These are phyloP conservation scores for Tephrocybe sp. DNA, from an alignment of 768 basidiomycete species.

Conservation along the genomic window DNA sequence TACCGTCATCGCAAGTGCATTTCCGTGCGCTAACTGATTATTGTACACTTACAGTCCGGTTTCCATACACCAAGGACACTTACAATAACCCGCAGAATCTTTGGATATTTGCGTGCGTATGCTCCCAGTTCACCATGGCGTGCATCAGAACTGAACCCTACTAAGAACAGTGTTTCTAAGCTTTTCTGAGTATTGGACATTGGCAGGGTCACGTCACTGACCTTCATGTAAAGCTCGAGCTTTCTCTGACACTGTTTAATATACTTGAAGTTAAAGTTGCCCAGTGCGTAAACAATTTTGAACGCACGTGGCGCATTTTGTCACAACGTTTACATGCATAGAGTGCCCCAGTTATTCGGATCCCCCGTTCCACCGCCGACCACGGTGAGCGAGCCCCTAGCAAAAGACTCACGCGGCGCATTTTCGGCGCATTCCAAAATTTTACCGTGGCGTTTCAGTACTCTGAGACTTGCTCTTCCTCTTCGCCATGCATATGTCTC, in stretches of 20 bases:
- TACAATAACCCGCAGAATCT: slow-evolving; percentile 65
- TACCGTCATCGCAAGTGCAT: neutral
- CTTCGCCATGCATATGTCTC: no score
- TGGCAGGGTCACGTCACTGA: neutral
- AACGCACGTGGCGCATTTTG: no score
- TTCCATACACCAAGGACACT: slow-evolving; percentile 60
- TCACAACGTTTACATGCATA: no score
- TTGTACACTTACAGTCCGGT: slow-evolving; percentile 41
- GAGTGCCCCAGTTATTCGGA: no score
- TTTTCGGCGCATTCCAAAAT: no score
- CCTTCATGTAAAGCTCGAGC: neutral
- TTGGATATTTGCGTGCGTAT: slow-evolving; percentile 57
- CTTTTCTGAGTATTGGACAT: slow-evolving; percentile 6
- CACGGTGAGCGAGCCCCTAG: no score
- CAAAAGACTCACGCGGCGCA: no score
- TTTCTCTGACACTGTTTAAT: neutral
- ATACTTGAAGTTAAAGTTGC: neutral
- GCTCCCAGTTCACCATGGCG: neutral
- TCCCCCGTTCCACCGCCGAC: no score
- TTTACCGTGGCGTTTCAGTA: no score
- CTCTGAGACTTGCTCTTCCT: no score
- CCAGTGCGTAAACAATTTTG: no score
- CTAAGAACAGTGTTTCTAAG: slow-evolving; percentile 8
- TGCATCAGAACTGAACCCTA: neutral
- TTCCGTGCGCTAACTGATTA: neutral